Conservation (phyloP, 2,329 filamentous ascomycete species). For the Diaporthe destruens region DNA sequence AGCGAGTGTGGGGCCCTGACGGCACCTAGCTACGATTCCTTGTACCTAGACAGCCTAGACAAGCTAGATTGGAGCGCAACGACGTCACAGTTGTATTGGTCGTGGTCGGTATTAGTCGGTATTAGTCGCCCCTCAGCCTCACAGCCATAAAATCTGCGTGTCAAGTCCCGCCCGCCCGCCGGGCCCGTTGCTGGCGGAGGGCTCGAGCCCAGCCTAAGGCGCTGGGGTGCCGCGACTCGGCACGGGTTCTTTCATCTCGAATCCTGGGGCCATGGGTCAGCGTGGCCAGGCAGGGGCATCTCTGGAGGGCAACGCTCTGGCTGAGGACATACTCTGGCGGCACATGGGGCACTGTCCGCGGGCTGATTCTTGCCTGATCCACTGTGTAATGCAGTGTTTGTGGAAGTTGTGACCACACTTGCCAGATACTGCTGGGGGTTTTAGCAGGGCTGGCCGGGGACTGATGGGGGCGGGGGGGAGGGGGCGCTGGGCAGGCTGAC, state of each 20-base stretch:
- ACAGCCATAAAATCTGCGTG: neutral
- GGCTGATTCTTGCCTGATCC: constrained; percentile 94
- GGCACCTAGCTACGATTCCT: no score
- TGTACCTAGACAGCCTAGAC: no score
- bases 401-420: constrained; percentile 99
- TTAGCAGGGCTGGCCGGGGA: constrained; percentile 3
- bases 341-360: constrained; percentile 99
- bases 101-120: no score
- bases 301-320: constrained; percentile 47
- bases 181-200: neutral
- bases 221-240: constrained; percentile 42
- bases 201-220: constrained; percentile 17
- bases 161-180: no score
- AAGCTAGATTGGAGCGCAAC: neutral
- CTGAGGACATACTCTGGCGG: constrained; percentile 77
- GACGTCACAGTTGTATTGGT: constrained; percentile 3
- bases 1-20: no score
- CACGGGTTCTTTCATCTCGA: constrained; percentile 50
- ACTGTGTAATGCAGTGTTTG: constrained; percentile 96
- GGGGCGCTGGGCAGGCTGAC: constrained; percentile 65
- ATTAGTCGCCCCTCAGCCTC: no score
- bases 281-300: neutral
- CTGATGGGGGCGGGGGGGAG: neutral
- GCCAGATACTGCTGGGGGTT: constrained; percentile 77
- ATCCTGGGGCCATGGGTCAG: constrained; percentile 45